A percentile compares a stretch with the other conserved stretches of the same genome.
Evolutionary conservation across 202 grass and related monocot genomes (phyloP).

Genomic region (Eragrostis tef): DNA sequence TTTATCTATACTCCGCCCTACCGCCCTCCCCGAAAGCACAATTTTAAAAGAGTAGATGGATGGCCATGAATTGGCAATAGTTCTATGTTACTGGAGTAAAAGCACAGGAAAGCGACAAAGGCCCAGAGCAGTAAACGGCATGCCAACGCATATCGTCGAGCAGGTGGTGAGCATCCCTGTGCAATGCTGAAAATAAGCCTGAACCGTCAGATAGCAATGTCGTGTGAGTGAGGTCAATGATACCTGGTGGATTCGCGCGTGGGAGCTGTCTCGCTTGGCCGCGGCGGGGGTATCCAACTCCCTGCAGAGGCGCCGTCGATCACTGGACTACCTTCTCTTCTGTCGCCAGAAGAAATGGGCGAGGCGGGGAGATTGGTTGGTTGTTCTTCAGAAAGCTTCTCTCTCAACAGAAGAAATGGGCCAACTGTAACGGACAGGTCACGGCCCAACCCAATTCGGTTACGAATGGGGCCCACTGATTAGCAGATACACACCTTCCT

Average conservation of each 20-base stretch:
- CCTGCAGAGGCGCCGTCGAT: neutral
- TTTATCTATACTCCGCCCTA: too few species aligned
- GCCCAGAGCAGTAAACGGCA: neutral
- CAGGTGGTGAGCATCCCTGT: constrained; percentile 30
- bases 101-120: neutral
- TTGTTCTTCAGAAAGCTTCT: neutral
- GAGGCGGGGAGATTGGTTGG: neutral
- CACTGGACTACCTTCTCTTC: neutral
- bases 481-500: neutral
- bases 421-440: neutral
- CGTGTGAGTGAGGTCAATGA: neutral
- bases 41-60: neutral
- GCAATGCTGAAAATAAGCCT: neutral
- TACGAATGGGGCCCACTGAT: neutral
- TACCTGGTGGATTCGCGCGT: constrained; percentile 17
- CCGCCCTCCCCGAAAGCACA: too few species aligned
- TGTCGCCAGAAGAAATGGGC: neutral
- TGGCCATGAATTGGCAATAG: neutral
- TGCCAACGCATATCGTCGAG: constrained; percentile 2
- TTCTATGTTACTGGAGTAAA: neutral
- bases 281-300: neutral
- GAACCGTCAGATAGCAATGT: neutral
- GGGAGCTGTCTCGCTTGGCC: neutral
- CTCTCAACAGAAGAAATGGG: neutral
- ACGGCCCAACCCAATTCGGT: neutral